phyloP scores from a whole-genome alignment of 2,329 filamentous ascomycete genomes.

The Alternaria infectoria region DNA sequence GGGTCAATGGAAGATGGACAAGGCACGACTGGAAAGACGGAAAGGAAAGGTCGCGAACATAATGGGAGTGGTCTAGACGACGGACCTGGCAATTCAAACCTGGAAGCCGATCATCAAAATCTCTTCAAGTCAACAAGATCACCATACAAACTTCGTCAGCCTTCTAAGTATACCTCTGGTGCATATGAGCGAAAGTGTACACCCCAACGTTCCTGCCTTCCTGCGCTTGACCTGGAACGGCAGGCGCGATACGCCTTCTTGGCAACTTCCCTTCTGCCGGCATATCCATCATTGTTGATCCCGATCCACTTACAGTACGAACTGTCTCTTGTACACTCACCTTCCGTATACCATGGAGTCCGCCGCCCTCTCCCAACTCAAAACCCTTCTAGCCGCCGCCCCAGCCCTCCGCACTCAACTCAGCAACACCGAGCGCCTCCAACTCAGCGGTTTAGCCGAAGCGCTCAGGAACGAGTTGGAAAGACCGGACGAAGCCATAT shows the following conservation, averaged over 20 bases:
- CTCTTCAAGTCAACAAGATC: no score
- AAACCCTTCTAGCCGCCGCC: constrained; percentile 1
- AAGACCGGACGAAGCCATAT: neutral
- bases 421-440: constrained; percentile 11
- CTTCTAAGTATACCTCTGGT: neutral
- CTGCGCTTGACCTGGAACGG: neutral
- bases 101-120: no score
- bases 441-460: constrained; percentile 11
- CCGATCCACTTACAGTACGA: no score
- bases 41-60: neutral
- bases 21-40: neutral
- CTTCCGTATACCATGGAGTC: neutral
- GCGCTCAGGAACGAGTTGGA: constrained; percentile 6
- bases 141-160: neutral
- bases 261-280: neutral
- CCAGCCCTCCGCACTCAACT: constrained; percentile 6
- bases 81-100: no score
- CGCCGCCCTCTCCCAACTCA: constrained; percentile 2
- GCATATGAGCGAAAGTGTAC: fast-evolving
- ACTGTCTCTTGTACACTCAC: neutral
- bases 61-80: neutral
- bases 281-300: neutral
- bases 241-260: neutral
- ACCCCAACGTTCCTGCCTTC: neutral
- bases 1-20: neutral